phyloP scores from a whole-genome alignment of 2,329 filamentous ascomycete species.

The Colletotrichum chlorophyti region DNA sequence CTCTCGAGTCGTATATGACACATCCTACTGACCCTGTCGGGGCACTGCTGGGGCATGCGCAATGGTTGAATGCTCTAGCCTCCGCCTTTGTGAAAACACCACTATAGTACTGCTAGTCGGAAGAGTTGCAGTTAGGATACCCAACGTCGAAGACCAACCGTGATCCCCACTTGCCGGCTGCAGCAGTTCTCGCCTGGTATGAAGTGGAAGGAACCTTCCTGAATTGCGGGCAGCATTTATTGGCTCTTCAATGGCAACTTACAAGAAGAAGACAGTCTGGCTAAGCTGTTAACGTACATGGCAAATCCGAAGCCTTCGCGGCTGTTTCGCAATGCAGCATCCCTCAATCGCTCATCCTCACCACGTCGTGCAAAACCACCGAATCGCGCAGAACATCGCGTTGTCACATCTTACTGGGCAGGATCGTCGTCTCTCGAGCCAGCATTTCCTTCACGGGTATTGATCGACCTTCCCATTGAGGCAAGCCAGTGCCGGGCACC shows the following conservation, averaged over 20 bases:
- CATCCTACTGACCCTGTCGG: slow-evolving; percentile 20
- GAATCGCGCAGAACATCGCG: background rate
- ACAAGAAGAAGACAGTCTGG: background rate
- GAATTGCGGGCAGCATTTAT: no score
- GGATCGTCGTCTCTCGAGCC: background rate
- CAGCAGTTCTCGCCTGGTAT: no score
- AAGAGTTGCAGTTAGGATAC: no score
- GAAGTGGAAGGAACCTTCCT: no score
- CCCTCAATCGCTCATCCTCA: background rate
- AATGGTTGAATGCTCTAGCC: no score
- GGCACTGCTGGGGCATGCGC: no score
- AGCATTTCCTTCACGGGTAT: background rate
- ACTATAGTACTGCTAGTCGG: no score
- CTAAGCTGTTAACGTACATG: slow-evolving; percentile 1
- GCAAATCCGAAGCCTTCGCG: slow-evolving; percentile 3
- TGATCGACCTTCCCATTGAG: slow-evolving; percentile 20
- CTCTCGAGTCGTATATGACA: slow-evolving; percentile 4
- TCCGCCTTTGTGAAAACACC: no score
- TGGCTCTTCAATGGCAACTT: no score
- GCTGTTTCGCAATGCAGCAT: background rate
- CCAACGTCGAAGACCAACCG: no score
- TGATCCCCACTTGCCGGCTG: no score
- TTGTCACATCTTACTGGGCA: background rate
- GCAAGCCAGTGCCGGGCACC: background rate
- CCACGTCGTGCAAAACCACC: background rate